Evolutionary conservation across 768 basidiomycete genomes (phyloP).

Genomic region (Lactarius psammicola): DNA sequence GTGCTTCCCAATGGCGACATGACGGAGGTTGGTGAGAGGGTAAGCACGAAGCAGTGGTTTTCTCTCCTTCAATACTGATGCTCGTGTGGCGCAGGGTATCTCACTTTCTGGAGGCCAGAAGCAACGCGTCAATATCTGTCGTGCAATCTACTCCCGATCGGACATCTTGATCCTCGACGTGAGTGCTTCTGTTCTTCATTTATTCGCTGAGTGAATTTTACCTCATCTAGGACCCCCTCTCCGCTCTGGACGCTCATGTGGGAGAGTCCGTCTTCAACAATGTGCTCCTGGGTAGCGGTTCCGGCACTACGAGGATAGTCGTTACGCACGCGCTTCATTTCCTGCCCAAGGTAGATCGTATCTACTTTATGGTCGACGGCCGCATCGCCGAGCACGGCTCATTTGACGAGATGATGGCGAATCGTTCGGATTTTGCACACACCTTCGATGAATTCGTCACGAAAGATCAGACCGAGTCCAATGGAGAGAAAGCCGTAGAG

Average conservation of each 20-base stretch:
- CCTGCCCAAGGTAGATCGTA: conserved; percentile 83
- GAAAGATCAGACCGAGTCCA: conserved; percentile 51
- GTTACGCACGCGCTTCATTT: conserved; percentile 93
- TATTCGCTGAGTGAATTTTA: not conserved
- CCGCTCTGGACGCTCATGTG: conserved; percentile 91
- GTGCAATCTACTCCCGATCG: conserved; percentile 81
- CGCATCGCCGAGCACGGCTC: conserved; percentile 78
- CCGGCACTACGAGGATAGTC: conserved; percentile 77
- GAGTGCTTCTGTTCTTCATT: conserved; percentile 24
- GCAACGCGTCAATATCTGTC: conserved; percentile 82
- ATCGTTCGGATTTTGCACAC: conserved; percentile 56
- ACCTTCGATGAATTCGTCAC: conserved; percentile 57
- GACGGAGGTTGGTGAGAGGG: conserved; percentile 82
- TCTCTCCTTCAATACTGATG: not conserved
- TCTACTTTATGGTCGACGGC: conserved; percentile 77
- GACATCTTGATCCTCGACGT: conserved; percentile 88
- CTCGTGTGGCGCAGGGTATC: conserved; percentile 53
- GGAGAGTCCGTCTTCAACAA: conserved; percentile 86
- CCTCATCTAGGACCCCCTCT: conserved; percentile 63
- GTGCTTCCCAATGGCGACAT: conserved; percentile 74
- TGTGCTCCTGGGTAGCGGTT: conserved; percentile 61
- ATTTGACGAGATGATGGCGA: conserved; percentile 65
- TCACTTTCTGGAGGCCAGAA: conserved; percentile 84
- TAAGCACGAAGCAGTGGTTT: conserved; percentile 6
- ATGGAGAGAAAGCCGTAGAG: conserved; percentile 45